Base-by-base conservation (phyloP, 169 alveolate genomes). In the Plasmodium berghei region DNA sequence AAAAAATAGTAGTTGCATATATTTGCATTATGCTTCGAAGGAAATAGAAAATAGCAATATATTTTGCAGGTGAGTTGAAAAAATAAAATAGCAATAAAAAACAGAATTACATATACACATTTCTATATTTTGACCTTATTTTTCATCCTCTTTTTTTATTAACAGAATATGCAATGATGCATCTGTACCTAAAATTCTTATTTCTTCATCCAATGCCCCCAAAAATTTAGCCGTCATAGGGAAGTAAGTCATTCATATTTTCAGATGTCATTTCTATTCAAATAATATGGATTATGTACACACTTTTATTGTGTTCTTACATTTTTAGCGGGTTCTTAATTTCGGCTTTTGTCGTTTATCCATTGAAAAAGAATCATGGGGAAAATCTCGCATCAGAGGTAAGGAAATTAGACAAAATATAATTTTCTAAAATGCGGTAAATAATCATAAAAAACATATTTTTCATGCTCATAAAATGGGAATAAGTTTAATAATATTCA, bases 301-400 rank as follows among this genome's bases (percentile, higher is more conserved):
- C n/a, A 14, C 22, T 14, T 54, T 73, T 56, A 54, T 14, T 14
- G 24, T 28, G 52, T 0, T 49, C n/a, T 52, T 67, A 46, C 46
- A 52, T 73, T 61, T 54, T n/a, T 34, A 83, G 90, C 46, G 90
- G 90, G n/a, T 83, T 83, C 58, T 72, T 83, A 70, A 66, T 83
- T 46, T 67, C 90, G 2, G 90, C 90, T 22, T 83, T 83, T 71
- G 90, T 83, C 12, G 62, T 83, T 16, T 83, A 83, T 61, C 85
- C 90, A 6, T 72, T 83, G 72, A 83, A 83, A 63, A 83, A 83
- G 59, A 22, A 83, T n/a, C 49, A 66, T 40, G 90, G 90, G 8
- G 90, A 83, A 40, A 16, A 83, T 28, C 72, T 83, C 26, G 90
- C 90, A 34, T 59, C 90, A 10, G 90, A 83, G 52, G 90, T 83